These are phyloP conservation scores for Tricholoma furcatifolium DNA, from an alignment of 768 basidiomycete species.

Conservation along the genomic window DNA sequence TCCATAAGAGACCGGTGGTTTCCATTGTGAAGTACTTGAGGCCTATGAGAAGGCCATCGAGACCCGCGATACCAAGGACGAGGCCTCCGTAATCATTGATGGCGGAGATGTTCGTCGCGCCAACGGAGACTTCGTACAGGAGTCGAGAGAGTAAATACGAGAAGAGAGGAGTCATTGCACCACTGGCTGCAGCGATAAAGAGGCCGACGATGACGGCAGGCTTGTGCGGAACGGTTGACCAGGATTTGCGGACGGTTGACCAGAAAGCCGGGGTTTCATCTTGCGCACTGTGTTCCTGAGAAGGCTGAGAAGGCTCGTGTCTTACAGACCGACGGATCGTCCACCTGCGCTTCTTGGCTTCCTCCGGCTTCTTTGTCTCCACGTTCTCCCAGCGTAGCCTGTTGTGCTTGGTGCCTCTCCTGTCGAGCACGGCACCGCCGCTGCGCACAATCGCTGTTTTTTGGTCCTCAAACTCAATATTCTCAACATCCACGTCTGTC, in stretches of 20 bases:
- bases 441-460: conserved; percentile 40
- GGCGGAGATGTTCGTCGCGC: conserved; percentile 55
- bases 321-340: not conserved
- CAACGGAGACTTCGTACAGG: conserved; percentile 71
- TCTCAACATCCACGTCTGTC: conserved; percentile 17
- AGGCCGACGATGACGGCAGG: conserved; percentile 69
- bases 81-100: conserved; percentile 76
- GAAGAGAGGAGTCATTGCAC: conserved; percentile 89
- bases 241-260: conserved; percentile 51
- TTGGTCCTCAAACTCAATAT: conserved; percentile 39
- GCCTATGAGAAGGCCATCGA: conserved; percentile 75
- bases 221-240: conserved; percentile 76
- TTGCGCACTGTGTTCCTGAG: not conserved
- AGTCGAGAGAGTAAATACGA: conserved; percentile 85
- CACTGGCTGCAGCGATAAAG: conserved; percentile 64
- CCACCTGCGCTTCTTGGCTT: conserved; percentile 6
- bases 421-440: conserved; percentile 31
- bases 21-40: conserved; percentile 84
- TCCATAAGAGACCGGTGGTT: conserved; percentile 71
- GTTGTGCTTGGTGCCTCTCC: conserved; percentile 22
- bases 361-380: conserved; percentile 8
- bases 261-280: conserved; percentile 36
- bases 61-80: conserved; percentile 68
- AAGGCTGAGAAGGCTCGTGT: not conserved
- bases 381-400: conserved; percentile 24